Conservation (phyloP, 2,329 filamentous ascomycete genomes). For the Penicillium sumatraense region DNA sequence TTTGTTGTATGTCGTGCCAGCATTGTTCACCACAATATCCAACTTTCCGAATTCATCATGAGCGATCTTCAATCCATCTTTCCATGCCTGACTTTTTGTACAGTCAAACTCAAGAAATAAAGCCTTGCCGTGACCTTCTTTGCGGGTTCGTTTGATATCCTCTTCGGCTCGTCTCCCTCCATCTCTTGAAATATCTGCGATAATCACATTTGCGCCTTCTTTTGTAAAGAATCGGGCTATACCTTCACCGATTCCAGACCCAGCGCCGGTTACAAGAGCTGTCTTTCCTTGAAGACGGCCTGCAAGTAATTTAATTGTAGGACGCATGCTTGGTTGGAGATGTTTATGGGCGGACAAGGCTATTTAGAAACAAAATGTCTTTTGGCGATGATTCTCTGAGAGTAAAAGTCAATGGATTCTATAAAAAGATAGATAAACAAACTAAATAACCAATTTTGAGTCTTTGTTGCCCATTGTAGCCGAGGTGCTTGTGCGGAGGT, state of each 20-base stretch:
- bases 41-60: constrained; percentile 29
- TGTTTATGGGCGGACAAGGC: not conserved
- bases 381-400: not conserved
- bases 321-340: not conserved
- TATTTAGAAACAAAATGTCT: not conserved
- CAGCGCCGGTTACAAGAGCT: not conserved
- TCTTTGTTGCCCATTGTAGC: not conserved
- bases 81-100: not conserved
- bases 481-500: not conserved
- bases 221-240: not conserved
- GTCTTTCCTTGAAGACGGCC: not conserved
- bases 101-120: not conserved
- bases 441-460: not conserved
- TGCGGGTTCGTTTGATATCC: not conserved
- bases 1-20: constrained; percentile 43
- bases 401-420: not conserved
- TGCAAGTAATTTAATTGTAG: not conserved
- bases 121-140: not conserved
- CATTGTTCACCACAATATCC: constrained; percentile 53
- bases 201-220: not conserved
- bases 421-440: not conserved
- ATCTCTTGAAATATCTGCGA: not conserved
- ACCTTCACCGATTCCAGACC: not conserved
- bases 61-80: not conserved
- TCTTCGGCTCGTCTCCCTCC: not conserved